Base-by-base conservation (phyloP, 345 rosid species). In the Pistacia atlantica region DNA sequence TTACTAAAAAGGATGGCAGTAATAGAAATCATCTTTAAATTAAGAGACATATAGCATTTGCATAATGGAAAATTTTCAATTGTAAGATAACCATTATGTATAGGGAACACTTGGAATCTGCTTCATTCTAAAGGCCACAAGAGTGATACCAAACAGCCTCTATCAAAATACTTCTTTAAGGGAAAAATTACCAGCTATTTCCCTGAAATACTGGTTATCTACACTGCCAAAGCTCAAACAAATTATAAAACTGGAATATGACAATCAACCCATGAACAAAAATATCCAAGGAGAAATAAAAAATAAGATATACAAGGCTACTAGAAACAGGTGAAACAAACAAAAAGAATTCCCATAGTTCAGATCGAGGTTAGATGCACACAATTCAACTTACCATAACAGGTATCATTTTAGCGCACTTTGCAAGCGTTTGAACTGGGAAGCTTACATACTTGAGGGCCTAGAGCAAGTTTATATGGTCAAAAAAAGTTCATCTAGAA, bases 381-480 rank as follows among this genome's bases (percentile, higher is more conserved):
- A 60, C 11, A 77, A 51, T 61, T 71, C 12, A 83, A 72, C 94
- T 80, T 81, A 93, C 99, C 97, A 93, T 93, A 31, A 95, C 99
- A 74, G 99, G 98, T 80, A 95, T 93, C 99, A 95, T 95, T 83
- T 95, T 95, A 54, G 97, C 97, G 83, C 98, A 95, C 84, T 95
- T 95, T 3, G 99, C 97, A 75, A 93, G 87, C 38, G 97, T 93
- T 85, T 95, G 98, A 63, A 95, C 92, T 0, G 98, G 99, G 83
- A 95, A 95, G 77, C 98, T 95, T 73, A 95, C 97, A 87, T 93
- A 93, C 83, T 93, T 95, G 77, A 95, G 94, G 64, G 99, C 99
- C 97, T 95, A 83, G 65, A 84, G 35, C 72, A 81, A 52, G 72
- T 71, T 72, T 68, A 63, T 60, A 60, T 57, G n/a, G 8, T 52